phyloP scores from a whole-genome alignment of 495 filamentous ascomycete genomes.

The Pyrenopolyporus hunteri region DNA sequence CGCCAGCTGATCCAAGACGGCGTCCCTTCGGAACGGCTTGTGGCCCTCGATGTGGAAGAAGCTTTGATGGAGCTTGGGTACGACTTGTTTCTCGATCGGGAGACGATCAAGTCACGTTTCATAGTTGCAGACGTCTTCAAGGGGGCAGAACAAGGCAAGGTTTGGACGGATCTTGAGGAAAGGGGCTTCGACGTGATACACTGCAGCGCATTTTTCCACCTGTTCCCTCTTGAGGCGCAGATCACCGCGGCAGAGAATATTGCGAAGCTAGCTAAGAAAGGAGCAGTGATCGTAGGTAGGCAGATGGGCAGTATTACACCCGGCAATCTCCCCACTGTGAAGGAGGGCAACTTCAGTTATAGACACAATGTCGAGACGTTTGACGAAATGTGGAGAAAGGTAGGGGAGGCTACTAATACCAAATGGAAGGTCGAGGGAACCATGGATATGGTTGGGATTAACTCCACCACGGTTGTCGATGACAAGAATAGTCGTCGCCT shows the following conservation, averaged over 20 bases:
- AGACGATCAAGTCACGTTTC: conserved; percentile 54
- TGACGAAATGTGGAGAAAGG: conserved; percentile 57
- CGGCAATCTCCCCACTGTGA: conserved; percentile 36
- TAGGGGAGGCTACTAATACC: conserved; percentile 53
- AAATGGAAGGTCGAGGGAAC: conserved; percentile 50
- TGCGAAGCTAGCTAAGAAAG: conserved; percentile 47
- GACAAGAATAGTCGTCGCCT: conserved; percentile 15
- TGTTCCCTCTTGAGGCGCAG: conserved; percentile 58
- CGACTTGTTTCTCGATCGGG: conserved; percentile 56
- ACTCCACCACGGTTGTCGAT: conserved; percentile 27
- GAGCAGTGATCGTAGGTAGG: conserved; percentile 55
- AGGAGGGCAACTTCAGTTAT: conserved; percentile 41
- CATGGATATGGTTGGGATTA: conserved; percentile 24
- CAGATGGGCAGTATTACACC: conserved; percentile 52
- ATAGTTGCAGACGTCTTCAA: conserved; percentile 61
- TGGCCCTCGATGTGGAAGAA: conserved; percentile 53
- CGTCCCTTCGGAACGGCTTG: conserved; percentile 46
- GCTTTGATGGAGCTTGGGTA: conserved; percentile 62
- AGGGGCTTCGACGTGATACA: conserved; percentile 60
- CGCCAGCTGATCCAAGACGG: conserved; percentile 53
- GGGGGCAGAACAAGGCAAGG: conserved; percentile 39
- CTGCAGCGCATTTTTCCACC: conserved; percentile 60
- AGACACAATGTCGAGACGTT: conserved; percentile 57
- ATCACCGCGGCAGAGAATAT: conserved; percentile 50
- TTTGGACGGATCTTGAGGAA: conserved; percentile 44